Conservation (phyloP, 2,329 filamentous ascomycete genomes). For the Daldinia eschscholtzii region DNA sequence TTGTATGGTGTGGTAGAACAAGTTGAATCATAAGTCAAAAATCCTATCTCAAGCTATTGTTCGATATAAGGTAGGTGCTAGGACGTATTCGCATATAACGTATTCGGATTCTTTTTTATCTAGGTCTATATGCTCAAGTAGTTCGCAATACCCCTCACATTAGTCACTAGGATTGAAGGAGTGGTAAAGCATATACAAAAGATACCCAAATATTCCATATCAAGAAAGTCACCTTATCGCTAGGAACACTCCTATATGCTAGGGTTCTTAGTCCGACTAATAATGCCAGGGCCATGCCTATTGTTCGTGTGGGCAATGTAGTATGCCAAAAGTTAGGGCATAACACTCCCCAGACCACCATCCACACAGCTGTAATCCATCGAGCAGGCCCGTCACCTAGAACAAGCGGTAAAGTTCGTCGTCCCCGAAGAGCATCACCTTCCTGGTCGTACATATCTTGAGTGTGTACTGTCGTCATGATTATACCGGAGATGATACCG, state of each 20-base stretch:
- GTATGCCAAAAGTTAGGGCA: conserved; percentile 26
- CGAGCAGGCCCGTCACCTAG: conserved; percentile 19
- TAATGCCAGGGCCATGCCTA: neutral
- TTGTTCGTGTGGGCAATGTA: neutral
- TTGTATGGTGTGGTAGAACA: too few species aligned
- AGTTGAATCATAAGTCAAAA: too few species aligned
- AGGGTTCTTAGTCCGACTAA: conserved; percentile 3
- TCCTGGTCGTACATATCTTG: conserved; percentile 48
- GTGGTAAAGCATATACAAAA: conserved; percentile 2
- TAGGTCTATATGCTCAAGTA: too few species aligned
- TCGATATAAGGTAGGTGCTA: too few species aligned
- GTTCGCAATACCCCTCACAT: neutral
- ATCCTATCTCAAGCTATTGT: too few species aligned
- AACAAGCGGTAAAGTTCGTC: conserved; percentile 44
- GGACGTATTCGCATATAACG: too few species aligned
- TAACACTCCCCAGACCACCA: conserved; percentile 4
- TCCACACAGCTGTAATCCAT: conserved; percentile 20
- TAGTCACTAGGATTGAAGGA: neutral
- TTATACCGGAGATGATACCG: conserved; percentile 27
- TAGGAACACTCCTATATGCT: neutral
- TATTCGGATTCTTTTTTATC: too few species aligned
- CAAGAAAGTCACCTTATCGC: conserved; percentile 6
- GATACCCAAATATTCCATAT: conserved; percentile 13
- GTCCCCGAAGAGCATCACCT: conserved; percentile 41
- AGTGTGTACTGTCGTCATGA: conserved; percentile 47